Evolutionary conservation across 208 protist genomes (phyloP), one percentile per base, ranked within the genome.

Genomic region (Kentomonas sorsogonicus): DNA sequence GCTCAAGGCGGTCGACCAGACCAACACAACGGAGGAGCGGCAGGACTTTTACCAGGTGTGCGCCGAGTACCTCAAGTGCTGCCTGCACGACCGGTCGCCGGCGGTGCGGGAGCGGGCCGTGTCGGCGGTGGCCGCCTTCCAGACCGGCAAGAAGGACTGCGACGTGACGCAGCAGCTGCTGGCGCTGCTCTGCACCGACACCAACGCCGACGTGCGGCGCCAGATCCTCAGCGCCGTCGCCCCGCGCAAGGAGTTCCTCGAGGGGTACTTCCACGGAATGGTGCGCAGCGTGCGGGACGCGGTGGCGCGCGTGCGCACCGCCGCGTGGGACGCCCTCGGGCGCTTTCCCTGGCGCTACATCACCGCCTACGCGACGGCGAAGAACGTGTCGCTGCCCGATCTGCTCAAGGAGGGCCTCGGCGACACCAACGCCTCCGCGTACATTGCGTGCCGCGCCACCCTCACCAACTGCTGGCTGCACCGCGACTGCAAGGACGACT

Each of bases 261-360:
- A 93, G 34, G 89, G 83, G 5, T 95, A 95, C 63, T 95, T 95
- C 63, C 80, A 87, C 67, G 75, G 81, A 18, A 87, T 93, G 72
- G 63, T 90, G 11, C 85, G 89, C 31, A 82, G 66, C 54, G 56
- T 72, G 11, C 74, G 81, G 29, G 89, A 95, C 58, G 75, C 78
- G 16, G 85, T 93, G 26, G 72, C 89, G 3, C 77, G 83, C 23
- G 89, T 95, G 30, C 82, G 89, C 3, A 75, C 66, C 0, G 86
- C 83, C 61, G 85, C 89, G 2, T 95, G 89, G 86, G 89, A 95
- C 40, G 83, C 83, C 0, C 68, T 95, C 5, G 66, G 83, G 11
- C 79, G 83, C 38, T 93, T 93, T 45, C 79, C 77, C 16, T 93
- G 85, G 83, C 81, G 82, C 56, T 90, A 90, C 67, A 70, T 95